These are phyloP conservation scores for Suhomyces wounanorum DNA, from an alignment of 1,139 yeast genomes.

Conservation along the genomic window DNA sequence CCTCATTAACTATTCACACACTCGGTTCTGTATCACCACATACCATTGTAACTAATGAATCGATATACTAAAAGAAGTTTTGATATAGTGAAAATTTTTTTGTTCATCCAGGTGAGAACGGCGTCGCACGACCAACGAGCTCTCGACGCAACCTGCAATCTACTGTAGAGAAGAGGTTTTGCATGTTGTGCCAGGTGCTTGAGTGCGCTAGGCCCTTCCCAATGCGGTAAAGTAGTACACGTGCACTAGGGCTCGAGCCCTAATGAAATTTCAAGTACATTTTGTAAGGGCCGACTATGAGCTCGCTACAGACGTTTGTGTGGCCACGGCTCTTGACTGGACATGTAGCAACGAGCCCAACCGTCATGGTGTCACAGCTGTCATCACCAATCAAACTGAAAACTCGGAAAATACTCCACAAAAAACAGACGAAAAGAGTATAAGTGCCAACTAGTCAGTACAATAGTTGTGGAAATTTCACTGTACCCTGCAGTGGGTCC, in stretches of 20 bases:
- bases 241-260: slow-evolving; percentile 16
- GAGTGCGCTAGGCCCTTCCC: not conserved
- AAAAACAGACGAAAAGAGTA: too few relatives aligned
- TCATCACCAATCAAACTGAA: too few relatives aligned
- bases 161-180: not conserved
- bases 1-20: not conserved
- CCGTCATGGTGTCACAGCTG: too few relatives aligned
- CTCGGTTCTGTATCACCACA: slow-evolving; percentile 15
- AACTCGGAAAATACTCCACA: too few relatives aligned
- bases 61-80: slow-evolving; percentile 16
- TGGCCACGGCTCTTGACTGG: too few relatives aligned
- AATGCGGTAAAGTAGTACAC: slow-evolving; percentile 3
- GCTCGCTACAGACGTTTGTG: too few relatives aligned
- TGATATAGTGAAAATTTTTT: slow-evolving; percentile 19
- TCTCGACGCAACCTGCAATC: slow-evolving; percentile 5
- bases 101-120: slow-evolving; percentile 11
- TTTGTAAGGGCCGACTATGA: too few relatives aligned
- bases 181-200: slow-evolving; percentile 7
- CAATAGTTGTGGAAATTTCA: too few relatives aligned
- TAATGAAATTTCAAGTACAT: not conserved
- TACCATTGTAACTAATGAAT: slow-evolving; percentile 28
- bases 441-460: too few relatives aligned
- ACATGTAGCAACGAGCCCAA: too few relatives aligned
- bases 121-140: slow-evolving; percentile 11
- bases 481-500: too few relatives aligned